phyloP scores from a whole-genome alignment of 441 rosid species.

The Daphne laureola region DNA sequence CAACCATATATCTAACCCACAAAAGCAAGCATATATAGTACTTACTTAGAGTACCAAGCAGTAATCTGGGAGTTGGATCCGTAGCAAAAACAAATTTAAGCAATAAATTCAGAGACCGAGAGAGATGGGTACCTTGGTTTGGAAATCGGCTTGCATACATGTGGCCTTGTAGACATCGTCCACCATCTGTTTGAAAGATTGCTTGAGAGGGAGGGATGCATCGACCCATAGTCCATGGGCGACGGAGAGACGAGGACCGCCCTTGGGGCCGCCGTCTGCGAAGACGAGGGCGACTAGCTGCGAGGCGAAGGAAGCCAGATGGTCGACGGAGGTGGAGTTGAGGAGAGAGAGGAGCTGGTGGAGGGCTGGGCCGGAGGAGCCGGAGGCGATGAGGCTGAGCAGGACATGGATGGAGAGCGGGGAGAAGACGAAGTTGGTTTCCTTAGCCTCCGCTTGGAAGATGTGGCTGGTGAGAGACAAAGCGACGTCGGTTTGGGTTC shows the following conservation, averaged over 20 bases:
- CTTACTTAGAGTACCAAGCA: background rate
- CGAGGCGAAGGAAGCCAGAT: slow-evolving; percentile 48
- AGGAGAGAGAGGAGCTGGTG: slow-evolving; percentile 80
- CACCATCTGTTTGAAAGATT: slow-evolving; percentile 51
- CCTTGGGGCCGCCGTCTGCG: slow-evolving; percentile 53
- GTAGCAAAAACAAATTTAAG: background rate
- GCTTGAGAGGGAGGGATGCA: slow-evolving; percentile 44
- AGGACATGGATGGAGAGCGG: slow-evolving; percentile 72
- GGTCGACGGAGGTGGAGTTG: slow-evolving; percentile 43
- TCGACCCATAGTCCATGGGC: slow-evolving; percentile 79
- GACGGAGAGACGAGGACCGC: slow-evolving; percentile 57
- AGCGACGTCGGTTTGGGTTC: slow-evolving; percentile 47
- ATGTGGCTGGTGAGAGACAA: slow-evolving; percentile 36
- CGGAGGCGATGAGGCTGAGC: slow-evolving; percentile 65
- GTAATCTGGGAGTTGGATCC: background rate
- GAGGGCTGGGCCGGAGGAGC: slow-evolving; percentile 53
- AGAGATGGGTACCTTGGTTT: slow-evolving; percentile 40
- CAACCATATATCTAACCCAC: background rate
- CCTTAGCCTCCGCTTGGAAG: slow-evolving; percentile 28
- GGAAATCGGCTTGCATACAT: slow-evolving; percentile 57
- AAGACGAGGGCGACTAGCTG: slow-evolving; percentile 54
- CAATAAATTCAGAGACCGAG: background rate
- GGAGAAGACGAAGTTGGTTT: slow-evolving; percentile 58
- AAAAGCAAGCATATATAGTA: background rate
- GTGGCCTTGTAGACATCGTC: slow-evolving; percentile 51